Evolutionary conservation across 768 basidiomycete genomes (phyloP).

Genomic region (Sporobolomyces phaffii): DNA sequence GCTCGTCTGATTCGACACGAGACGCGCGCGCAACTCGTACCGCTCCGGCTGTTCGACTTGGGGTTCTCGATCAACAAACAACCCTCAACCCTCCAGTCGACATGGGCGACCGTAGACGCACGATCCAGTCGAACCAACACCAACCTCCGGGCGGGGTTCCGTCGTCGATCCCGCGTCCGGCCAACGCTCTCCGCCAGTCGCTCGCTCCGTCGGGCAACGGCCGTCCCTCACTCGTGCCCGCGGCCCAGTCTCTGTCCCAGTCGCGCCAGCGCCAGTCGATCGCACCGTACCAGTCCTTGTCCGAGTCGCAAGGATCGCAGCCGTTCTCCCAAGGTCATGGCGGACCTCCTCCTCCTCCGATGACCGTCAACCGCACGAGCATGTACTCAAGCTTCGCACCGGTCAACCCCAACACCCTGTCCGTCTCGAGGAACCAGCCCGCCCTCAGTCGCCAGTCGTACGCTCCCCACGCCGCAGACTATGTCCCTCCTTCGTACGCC

Average conservation of each 20-base stretch:
- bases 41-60: too few relatives aligned
- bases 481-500: too few relatives aligned
- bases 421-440: conserved; percentile 9
- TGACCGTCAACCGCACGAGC: conserved; percentile 25
- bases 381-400: background rate
- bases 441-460: conserved; percentile 9
- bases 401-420: conserved; percentile 17
- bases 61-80: conserved; percentile 18
- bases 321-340: conserved; percentile 34
- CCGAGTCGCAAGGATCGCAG: conserved; percentile 10
- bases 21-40: too few relatives aligned
- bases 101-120: conserved; percentile 34
- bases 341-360: too few relatives aligned
- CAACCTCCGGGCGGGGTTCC: conserved; percentile 3
- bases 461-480: background rate
- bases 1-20: too few relatives aligned
- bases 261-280: too few relatives aligned
- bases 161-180: conserved; percentile 30
- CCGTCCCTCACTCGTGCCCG: too few relatives aligned
- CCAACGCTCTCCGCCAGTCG: conserved; percentile 15
- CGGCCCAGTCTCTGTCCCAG: too few relatives aligned
- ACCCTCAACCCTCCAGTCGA: background rate
- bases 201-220: conserved; percentile 22
- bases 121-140: conserved; percentile 11
- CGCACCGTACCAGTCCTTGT: background rate